These are phyloP conservation scores for Inga laurina DNA, from an alignment of 306 rosid species.

Conservation along the genomic window DNA sequence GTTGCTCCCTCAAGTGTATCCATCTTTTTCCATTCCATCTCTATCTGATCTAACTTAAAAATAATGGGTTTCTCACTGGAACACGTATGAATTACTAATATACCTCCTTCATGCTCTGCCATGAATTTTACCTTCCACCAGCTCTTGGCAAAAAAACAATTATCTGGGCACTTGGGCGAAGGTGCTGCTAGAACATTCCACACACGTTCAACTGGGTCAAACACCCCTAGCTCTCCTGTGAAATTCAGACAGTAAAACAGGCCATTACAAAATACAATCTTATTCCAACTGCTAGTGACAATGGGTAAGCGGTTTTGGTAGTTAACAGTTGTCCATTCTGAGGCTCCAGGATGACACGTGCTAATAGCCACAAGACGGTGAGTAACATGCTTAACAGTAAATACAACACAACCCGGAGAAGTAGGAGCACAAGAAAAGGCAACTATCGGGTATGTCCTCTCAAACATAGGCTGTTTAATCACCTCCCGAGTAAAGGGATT, in stretches of 20 bases:
- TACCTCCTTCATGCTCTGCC: slow-evolving; percentile 71
- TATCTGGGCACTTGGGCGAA: slow-evolving; percentile 83
- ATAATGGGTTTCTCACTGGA: slow-evolving; percentile 73
- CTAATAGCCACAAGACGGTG: slow-evolving; percentile 72
- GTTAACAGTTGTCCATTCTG: slow-evolving; percentile 74
- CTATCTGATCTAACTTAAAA: slow-evolving; percentile 59
- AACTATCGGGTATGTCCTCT: slow-evolving; percentile 76
- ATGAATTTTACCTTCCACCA: slow-evolving; percentile 91
- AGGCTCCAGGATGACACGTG: slow-evolving; percentile 72
- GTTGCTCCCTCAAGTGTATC: slow-evolving; percentile 60
- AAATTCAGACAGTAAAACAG: slow-evolving; percentile 76
- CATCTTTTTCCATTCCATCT: slow-evolving; percentile 76
- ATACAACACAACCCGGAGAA: slow-evolving; percentile 62
- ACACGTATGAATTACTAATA: slow-evolving; percentile 74
- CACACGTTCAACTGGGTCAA: slow-evolving; percentile 54
- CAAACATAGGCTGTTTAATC: slow-evolving; percentile 69
- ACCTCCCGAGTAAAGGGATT: slow-evolving; percentile 68
- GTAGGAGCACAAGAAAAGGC: slow-evolving; percentile 88
- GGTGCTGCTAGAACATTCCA: slow-evolving; percentile 84
- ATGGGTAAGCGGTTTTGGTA: slow-evolving; percentile 81
- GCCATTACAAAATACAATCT: slow-evolving; percentile 78
- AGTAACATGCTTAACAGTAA: slow-evolving; percentile 75
- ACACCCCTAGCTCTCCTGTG: slow-evolving; percentile 86
- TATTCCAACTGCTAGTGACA: slow-evolving; percentile 89
- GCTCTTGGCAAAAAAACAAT: slow-evolving; percentile 64